Percentiles rank a stretch among this genome's conserved stretches.
These are phyloP conservation scores for Mortierella sp. DNA, from an alignment of 371 early-diverging fungal genomes.

Conservation along the genomic window DNA sequence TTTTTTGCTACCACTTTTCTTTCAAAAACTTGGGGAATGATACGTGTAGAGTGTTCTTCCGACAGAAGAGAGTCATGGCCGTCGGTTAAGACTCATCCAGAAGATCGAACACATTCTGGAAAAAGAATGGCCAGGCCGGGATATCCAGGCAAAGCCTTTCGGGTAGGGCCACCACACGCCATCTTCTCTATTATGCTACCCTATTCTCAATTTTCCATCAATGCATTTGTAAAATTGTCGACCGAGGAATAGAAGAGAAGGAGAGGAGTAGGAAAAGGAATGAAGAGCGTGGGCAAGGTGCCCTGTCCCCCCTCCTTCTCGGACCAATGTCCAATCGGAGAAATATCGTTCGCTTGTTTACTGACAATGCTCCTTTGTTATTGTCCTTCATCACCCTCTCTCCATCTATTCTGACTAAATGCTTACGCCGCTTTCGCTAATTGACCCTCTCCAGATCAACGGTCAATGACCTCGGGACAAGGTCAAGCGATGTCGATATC, in stretches of 20 bases:
- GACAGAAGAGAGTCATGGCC: constrained; percentile 1
- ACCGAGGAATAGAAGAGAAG: too few species aligned
- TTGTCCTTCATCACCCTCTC: background rate
- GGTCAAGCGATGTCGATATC: constrained; percentile 61
- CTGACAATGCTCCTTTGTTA: too few species aligned
- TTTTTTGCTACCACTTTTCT: background rate
- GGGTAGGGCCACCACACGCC: constrained; percentile 17
- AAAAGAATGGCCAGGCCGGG: background rate
- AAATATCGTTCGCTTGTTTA: too few species aligned
- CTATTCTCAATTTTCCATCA: background rate
- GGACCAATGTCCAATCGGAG: too few species aligned
- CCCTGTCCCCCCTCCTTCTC: too few species aligned
- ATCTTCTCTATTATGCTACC: constrained; percentile 6
- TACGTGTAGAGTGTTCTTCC: constrained; percentile 1
- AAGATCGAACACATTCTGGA: background rate
- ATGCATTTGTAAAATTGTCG: too few species aligned
- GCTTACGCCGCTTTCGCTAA: background rate
- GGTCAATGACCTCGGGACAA: constrained; percentile 57
- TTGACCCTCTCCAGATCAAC: constrained; percentile 56
- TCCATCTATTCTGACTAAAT: background rate
- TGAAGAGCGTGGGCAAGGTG: too few species aligned
- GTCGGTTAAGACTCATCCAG: background rate
- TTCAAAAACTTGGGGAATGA: too few species aligned
- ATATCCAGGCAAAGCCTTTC: constrained; percentile 17
- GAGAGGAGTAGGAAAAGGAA: too few species aligned